Conservation (phyloP, 768 basidiomycete species). For the Lentinula lateritia region DNA sequence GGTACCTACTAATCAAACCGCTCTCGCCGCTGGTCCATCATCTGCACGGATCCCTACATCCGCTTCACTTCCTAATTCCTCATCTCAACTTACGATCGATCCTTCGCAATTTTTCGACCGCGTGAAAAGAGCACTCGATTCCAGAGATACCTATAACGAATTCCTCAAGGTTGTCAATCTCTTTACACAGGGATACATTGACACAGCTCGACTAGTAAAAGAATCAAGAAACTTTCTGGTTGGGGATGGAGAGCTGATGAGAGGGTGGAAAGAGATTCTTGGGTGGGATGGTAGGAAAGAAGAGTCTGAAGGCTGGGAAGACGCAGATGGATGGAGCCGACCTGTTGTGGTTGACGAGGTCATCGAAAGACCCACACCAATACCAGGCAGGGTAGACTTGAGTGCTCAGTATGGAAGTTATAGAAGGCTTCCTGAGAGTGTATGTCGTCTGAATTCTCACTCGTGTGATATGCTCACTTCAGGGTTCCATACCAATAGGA, state of each 20-base stretch:
- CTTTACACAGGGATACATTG: conserved; percentile 92
- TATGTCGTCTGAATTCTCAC: conserved; percentile 34
- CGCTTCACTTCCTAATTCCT: conserved; percentile 10
- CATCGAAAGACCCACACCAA: conserved; percentile 28
- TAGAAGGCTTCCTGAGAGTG: conserved; percentile 71
- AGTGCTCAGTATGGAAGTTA: conserved; percentile 85
- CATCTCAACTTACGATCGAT: conserved; percentile 21
- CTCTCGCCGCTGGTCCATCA: neutral
- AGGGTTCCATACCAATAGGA: conserved; percentile 46
- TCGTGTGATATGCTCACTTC: neutral
- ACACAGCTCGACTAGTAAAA: conserved; percentile 75
- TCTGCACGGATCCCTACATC: conserved; percentile 10
- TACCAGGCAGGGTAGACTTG: conserved; percentile 60
- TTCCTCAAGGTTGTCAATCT: conserved; percentile 94
- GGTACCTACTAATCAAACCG: neutral
- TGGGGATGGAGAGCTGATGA: conserved; percentile 73
- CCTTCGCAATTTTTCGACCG: conserved; percentile 69
- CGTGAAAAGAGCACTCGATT: conserved; percentile 69
- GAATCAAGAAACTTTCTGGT: conserved; percentile 69
- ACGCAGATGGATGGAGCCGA: conserved; percentile 40
- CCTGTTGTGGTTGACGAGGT: conserved; percentile 36
- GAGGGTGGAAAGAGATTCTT: conserved; percentile 78
- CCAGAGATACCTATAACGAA: conserved; percentile 81
- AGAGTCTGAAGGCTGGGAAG: neutral
- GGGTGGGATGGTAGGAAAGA: conserved; percentile 81